Base-by-base conservation (phyloP, 1,284 basidiomycete genomes). In the Megacollybia platyphylla region DNA sequence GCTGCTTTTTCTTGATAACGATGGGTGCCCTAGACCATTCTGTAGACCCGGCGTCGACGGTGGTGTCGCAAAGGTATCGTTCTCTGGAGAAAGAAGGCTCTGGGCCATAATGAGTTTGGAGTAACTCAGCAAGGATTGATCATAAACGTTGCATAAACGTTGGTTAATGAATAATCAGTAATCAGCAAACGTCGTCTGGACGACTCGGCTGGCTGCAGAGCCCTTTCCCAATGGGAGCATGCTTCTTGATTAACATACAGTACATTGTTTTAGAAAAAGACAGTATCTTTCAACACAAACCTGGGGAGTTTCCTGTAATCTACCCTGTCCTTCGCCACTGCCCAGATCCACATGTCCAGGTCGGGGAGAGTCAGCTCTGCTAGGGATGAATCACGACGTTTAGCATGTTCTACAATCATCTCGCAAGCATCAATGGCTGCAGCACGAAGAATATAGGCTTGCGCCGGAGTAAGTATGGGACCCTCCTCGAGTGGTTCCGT, bases 351-450 rank as follows among this genome's bases (percentile, higher is more conserved):
- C 53, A 70, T 70, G 54, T 85, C 79, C 44, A 87, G 49, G 42
- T 76, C 67, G 2, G 79, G 73, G 17, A 76, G 59, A 0, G 65
- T 76, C 35, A 87, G 67, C 5, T 64, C 59, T 26, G 65, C 52
- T 24, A 52, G 59, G 27, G 58, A 56, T 11, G 54, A 50, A 4
- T 55, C 51, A 7, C 76, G 51, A 8, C 58, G 60, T 36, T 58
- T 70, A 8, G 79, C 81, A 13, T 60, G 60, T 43, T 71, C 59
- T 7, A 81, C 62, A 39, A 88, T 79, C 42, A 70, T 56, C 50
- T 85, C 76, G 54, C 84, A 85, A 11, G 83, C 86, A 51, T 83
- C 73, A 40, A 90, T 70, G 0, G 87, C 75, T 1, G 86, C 79
- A 1, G 85, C 84, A n/a, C 87, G 79, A 36, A 91, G 59, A n/a